Evolutionary conservation across 1,284 basidiomycete genomes (phyloP).

Genomic region (Irpex rosettiformis): DNA sequence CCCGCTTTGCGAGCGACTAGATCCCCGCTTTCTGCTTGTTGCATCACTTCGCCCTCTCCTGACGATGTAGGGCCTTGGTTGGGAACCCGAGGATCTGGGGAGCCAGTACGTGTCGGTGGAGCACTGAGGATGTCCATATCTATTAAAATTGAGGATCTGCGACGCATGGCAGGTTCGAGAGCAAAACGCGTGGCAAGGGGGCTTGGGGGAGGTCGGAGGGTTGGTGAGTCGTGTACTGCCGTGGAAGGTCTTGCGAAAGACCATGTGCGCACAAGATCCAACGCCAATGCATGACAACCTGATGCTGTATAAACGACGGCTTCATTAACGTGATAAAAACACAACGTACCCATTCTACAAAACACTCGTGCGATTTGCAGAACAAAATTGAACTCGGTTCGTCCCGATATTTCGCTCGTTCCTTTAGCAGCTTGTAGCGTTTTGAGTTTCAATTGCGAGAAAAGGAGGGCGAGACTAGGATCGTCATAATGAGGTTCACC

Average conservation of each 20-base stretch:
- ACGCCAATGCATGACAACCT: slow-evolving; percentile 92
- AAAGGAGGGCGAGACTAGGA: slow-evolving; percentile 84
- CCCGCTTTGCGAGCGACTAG: slow-evolving; percentile 65
- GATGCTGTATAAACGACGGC: neutral
- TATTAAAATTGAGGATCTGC: slow-evolving; percentile 74
- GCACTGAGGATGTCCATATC: slow-evolving; percentile 80
- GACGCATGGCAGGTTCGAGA: slow-evolving; percentile 49
- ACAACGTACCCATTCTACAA: slow-evolving; percentile 80
- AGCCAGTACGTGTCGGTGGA: slow-evolving; percentile 54
- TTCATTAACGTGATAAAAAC: neutral
- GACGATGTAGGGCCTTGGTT: neutral
- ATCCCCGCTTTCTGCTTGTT: slow-evolving; percentile 51
- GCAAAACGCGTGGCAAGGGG: slow-evolving; percentile 47
- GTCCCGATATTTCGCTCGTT: slow-evolving; percentile 83
- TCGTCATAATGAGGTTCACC: slow-evolving; percentile 91
- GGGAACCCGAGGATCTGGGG: slow-evolving; percentile 32
- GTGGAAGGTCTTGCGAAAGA: slow-evolving; percentile 78
- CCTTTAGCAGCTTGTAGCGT: slow-evolving; percentile 91
- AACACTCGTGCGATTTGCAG: slow-evolving; percentile 90
- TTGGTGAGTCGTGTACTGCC: slow-evolving; percentile 28
- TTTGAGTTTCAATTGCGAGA: slow-evolving; percentile 86
- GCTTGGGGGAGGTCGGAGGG: slow-evolving; percentile 33
- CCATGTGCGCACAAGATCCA: slow-evolving; percentile 87
- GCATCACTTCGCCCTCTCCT: slow-evolving; percentile 22
- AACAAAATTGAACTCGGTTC: slow-evolving; percentile 90